These are phyloP conservation scores for Alternaria hordeiaustralica DNA, from an alignment of 2,329 filamentous ascomycete species.

Conservation along the genomic window DNA sequence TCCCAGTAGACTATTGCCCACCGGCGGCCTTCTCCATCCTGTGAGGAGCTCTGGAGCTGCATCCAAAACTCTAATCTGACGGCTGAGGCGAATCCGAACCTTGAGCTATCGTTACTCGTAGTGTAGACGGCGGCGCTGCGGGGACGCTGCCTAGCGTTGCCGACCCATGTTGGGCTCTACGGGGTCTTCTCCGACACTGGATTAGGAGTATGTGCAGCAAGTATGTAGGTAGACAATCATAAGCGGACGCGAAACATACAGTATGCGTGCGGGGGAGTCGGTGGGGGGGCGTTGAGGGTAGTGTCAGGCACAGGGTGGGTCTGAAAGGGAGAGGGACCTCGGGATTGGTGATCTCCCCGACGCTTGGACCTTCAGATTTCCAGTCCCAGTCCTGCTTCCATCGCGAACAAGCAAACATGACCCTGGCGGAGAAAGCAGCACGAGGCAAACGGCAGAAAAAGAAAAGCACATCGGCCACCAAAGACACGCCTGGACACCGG, in stretches of 20 bases:
- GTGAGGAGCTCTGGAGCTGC: neutral
- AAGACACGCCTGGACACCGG: neutral
- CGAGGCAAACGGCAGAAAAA: neutral
- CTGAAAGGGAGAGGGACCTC: slow-evolving; percentile 8
- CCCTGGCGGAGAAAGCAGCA: neutral
- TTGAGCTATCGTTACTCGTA: neutral
- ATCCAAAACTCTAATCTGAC: neutral
- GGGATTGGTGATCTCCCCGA: slow-evolving; percentile 9
- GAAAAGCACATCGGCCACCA: neutral
- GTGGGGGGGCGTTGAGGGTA: slow-evolving; percentile 7
- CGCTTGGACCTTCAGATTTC: slow-evolving; percentile 10
- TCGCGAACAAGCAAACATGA: neutral
- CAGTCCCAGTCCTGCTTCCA: neutral
- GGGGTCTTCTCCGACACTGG: neutral
- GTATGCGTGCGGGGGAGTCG: neutral
- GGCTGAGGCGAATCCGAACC: neutral
- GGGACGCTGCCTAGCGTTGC: neutral
- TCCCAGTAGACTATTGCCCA: neutral
- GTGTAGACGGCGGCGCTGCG: neutral
- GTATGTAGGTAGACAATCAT: neutral
- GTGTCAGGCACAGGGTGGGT: slow-evolving; percentile 9
- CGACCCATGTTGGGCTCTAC: neutral
- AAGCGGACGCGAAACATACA: slow-evolving; percentile 3
- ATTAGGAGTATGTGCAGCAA: neutral
- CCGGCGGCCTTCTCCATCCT: neutral